These are phyloP conservation scores for Ogataea trehalophila DNA, from an alignment of 805 yeast species.

Conservation along the genomic window DNA sequence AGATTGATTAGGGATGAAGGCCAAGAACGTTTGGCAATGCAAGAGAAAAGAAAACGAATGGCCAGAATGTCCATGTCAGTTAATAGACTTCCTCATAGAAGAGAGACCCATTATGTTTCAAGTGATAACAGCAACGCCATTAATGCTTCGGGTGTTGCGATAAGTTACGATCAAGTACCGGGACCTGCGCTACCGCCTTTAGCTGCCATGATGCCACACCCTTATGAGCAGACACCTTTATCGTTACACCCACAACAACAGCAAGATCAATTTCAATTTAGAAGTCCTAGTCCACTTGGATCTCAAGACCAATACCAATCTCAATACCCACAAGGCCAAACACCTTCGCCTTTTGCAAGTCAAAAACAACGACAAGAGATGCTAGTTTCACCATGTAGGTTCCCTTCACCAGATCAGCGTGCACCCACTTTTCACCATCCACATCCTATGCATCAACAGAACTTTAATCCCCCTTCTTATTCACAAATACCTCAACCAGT, in stretches of 20 bases:
- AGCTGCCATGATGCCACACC: constrained; percentile 3
- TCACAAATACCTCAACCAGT: neutral
- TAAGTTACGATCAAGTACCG: constrained; percentile 32
- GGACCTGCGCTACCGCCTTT: constrained; percentile 38
- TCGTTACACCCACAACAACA: neutral
- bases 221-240: neutral
- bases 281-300: neutral
- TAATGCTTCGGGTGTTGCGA: constrained; percentile 28
- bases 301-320: neutral
- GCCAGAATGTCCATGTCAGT: constrained; percentile 30
- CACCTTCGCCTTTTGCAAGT: too few species aligned
- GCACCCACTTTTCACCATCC: neutral
- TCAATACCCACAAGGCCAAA: too few species aligned
- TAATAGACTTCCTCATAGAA: constrained; percentile 6
- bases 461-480: neutral
- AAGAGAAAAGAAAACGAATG: constrained; percentile 51
- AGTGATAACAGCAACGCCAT: constrained; percentile 7
- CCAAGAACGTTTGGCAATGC: constrained; percentile 69
- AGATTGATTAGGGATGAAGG: constrained; percentile 72
- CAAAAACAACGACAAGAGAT: too few species aligned
- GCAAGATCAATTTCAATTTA: neutral
- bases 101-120: constrained; percentile 3
- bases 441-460: neutral
- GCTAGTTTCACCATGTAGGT: too few species aligned
- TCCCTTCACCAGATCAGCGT: too few species aligned